Evolutionary conservation across 306 rosid species (phyloP).

Genomic region (Citrullus colocynthis): DNA sequence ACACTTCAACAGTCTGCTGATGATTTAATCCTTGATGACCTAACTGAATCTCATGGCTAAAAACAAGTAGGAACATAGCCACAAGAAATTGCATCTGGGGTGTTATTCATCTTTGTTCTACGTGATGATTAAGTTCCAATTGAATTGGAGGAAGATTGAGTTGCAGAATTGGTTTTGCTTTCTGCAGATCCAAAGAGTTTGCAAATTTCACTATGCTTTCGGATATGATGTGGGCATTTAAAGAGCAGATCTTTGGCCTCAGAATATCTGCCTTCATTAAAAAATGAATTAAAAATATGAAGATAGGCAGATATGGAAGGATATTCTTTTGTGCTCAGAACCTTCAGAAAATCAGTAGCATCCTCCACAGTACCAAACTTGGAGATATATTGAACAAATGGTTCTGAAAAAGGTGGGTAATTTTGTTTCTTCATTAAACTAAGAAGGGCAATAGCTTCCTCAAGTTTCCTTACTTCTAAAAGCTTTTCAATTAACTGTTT

Average conservation of each 20-base stretch:
- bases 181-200: conserved; percentile 46
- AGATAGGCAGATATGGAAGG: conserved; percentile 45
- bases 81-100: neutral
- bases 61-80: neutral
- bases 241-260: conserved; percentile 69
- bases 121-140: neutral
- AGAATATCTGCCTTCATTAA: conserved; percentile 48
- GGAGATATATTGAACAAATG: conserved; percentile 46
- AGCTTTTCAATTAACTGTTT: conserved; percentile 47
- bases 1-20: neutral
- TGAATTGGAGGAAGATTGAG: conserved; percentile 8
- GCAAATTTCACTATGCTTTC: conserved; percentile 28
- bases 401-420: conserved; percentile 43
- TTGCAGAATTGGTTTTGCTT: conserved; percentile 13
- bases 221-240: conserved; percentile 59
- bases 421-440: conserved; percentile 53
- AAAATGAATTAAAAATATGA: conserved; percentile 51
- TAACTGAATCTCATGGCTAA: neutral
- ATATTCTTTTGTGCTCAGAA: conserved; percentile 37
- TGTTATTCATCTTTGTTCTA: neutral
- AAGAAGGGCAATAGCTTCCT: conserved; percentile 66
- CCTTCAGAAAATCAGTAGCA: conserved; percentile 57
- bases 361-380: conserved; percentile 74
- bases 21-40: neutral
- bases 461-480: conserved; percentile 38